Evolutionary conservation across 2,329 filamentous ascomycete genomes (phyloP).

Genomic region (Phialemonium atrogriseum): DNA sequence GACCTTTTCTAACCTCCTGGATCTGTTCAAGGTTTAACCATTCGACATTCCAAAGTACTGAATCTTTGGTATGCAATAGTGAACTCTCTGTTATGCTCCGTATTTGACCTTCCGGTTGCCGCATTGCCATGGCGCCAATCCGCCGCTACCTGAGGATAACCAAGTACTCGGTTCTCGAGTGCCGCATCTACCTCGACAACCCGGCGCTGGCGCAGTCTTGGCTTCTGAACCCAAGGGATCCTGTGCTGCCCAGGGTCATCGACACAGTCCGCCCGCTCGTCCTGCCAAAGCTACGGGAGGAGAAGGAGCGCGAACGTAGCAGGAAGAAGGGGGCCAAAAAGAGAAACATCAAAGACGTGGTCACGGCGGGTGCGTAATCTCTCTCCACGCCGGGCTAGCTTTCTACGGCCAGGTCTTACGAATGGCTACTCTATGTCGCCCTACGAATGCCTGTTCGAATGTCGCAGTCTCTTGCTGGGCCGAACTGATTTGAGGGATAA

Average conservation of each 20-base stretch:
- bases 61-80: not conserved
- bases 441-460: too few relatives aligned
- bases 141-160: constrained; percentile 86
- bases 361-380: constrained; percentile 58
- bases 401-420: too few relatives aligned
- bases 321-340: constrained; percentile 62
- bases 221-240: constrained; percentile 69
- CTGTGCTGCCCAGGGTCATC: constrained; percentile 75
- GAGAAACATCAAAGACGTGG: constrained; percentile 79
- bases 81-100: not conserved
- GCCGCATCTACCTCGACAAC: constrained; percentile 90
- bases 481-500: too few relatives aligned
- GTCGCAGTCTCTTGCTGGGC: constrained; percentile 8
- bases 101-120: too few relatives aligned
- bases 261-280: constrained; percentile 78
- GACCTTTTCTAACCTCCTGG: too few relatives aligned
- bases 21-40: not conserved
- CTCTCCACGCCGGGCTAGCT: too few relatives aligned
- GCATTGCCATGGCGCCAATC: constrained; percentile 72
- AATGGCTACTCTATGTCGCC: too few relatives aligned
- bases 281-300: constrained; percentile 83
- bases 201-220: constrained; percentile 76
- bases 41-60: not conserved
- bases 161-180: constrained; percentile 91
- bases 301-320: constrained; percentile 58